These are phyloP conservation scores for Penicillium samsonianum DNA, from an alignment of 495 filamentous ascomycete genomes.

Conservation along the genomic window DNA sequence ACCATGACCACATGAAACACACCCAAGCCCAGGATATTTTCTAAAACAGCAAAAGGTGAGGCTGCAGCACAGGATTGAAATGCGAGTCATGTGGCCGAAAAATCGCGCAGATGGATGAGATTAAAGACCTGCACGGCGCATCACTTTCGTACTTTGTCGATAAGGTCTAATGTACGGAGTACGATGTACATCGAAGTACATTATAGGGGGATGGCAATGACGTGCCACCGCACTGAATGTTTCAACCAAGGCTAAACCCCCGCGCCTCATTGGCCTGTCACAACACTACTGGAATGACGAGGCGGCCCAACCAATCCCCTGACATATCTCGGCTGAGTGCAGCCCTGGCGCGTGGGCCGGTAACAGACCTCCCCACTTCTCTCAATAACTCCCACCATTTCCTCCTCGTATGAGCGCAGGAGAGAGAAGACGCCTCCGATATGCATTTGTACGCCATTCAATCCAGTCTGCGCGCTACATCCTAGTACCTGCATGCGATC, in stretches of 20 bases:
- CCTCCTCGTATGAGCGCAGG: not conserved
- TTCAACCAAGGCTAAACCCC: not conserved
- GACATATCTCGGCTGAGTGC: conserved; percentile 22
- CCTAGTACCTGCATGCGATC: conserved; percentile 41
- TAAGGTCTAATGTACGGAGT: not conserved
- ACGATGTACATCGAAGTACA: not conserved
- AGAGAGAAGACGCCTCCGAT: conserved; percentile 12
- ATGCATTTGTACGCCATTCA: conserved; percentile 18
- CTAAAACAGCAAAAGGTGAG: conserved; percentile 3
- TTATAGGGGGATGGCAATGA: conserved; percentile 6
- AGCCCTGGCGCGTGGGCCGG: conserved; percentile 22
- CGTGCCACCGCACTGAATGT: conserved; percentile 1
- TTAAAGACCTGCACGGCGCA: conserved; percentile 3
- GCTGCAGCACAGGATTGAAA: conserved; percentile 10
- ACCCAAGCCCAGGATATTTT: conserved; percentile 2
- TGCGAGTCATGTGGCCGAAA: conserved; percentile 1
- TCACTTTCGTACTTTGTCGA: conserved; percentile 7
- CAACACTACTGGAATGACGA: not conserved
- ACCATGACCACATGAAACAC: conserved; percentile 26
- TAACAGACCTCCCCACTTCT: conserved; percentile 5
- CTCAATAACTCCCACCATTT: not conserved
- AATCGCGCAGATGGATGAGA: conserved; percentile 11
- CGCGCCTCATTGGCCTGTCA: conserved; percentile 2
- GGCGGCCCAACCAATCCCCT: conserved; percentile 16
- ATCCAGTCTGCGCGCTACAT: conserved; percentile 27